phyloP scores from a whole-genome alignment of 495 filamentous ascomycete genomes.

The Corynascus novoguineensis region DNA sequence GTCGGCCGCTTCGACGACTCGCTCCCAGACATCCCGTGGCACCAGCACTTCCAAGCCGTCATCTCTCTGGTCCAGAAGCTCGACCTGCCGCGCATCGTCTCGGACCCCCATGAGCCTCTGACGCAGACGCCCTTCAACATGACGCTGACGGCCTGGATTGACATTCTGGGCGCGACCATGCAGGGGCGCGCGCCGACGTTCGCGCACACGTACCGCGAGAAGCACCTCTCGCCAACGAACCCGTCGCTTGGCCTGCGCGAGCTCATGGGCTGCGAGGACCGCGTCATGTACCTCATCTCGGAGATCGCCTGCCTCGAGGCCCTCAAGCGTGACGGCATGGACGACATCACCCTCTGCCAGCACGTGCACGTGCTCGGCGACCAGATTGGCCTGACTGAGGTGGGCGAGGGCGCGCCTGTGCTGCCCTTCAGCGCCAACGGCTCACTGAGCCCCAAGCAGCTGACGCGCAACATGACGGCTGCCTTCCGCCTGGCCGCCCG shows the following conservation, averaged over 20 bases:
- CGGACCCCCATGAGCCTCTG: constrained; percentile 51
- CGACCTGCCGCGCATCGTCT: constrained; percentile 62
- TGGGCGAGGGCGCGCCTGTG: constrained; percentile 42
- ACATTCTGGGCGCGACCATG: constrained; percentile 94
- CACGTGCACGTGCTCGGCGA: constrained; percentile 76
- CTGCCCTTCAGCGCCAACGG: constrained; percentile 60
- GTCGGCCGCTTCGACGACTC: constrained; percentile 80
- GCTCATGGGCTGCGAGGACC: constrained; percentile 97
- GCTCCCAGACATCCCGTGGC: constrained; percentile 93
- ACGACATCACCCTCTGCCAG: constrained; percentile 74
- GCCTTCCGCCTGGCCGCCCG: constrained; percentile 89
- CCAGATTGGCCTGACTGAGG: constrained; percentile 78
- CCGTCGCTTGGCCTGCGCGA: constrained; percentile 72
- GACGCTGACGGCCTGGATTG: constrained; percentile 92
- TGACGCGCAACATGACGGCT: constrained; percentile 79
- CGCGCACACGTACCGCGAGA: constrained; percentile 85
- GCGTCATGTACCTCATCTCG: constrained; percentile 95
- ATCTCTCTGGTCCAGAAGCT: constrained; percentile 76
- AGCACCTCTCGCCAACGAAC: constrained; percentile 67
- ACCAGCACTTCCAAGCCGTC: constrained; percentile 91
- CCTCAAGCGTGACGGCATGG: constrained; percentile 73
- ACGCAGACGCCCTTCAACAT: constrained; percentile 84
- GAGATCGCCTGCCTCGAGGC: constrained; percentile 94
- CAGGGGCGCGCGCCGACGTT: constrained; percentile 77
- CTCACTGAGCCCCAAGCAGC: constrained; percentile 69